Evolutionary conservation across 305 asterid genomes (phyloP).

Genomic region (Solanum hybrid): DNA sequence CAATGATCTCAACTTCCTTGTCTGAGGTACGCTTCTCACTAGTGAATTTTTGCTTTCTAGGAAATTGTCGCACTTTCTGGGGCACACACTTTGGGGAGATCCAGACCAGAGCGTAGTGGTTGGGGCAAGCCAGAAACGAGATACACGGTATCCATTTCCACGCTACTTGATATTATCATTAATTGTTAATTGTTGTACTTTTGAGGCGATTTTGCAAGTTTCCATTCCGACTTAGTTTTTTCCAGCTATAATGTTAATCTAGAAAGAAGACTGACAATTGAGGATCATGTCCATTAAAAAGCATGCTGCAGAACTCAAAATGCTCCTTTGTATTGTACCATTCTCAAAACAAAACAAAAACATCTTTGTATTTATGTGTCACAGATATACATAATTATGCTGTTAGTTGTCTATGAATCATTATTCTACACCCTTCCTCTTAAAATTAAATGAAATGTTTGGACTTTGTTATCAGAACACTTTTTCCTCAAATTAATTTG

Average conservation of each 20-base stretch:
- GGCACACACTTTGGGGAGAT: constrained; percentile 92
- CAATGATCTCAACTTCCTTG: neutral
- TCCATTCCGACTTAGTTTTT: neutral
- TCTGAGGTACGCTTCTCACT: neutral
- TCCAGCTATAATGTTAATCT: neutral
- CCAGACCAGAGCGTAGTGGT: constrained; percentile 97
- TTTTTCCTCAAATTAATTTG: neutral
- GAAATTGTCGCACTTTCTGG: constrained; percentile 98
- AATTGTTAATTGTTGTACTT: neutral
- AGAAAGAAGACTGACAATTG: neutral
- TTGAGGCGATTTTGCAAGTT: neutral
- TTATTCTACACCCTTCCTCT: neutral
- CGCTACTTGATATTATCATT: neutral
- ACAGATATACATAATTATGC: neutral
- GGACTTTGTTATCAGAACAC: neutral
- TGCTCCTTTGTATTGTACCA: neutral
- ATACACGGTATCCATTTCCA: constrained; percentile 54
- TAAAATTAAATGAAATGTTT: neutral
- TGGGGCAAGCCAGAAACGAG: constrained; percentile 94
- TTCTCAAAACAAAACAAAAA: neutral
- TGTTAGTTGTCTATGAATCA: neutral
- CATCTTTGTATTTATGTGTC: neutral
- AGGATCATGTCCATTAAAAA: neutral
- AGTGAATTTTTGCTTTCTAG: constrained; percentile 27
- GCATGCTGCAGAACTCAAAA: neutral